Percentiles rank a stretch among this genome's conserved stretches.
These are phyloP conservation scores for Rhamnella rubrinervis DNA, from an alignment of 331 rosid species.

Conservation along the genomic window DNA sequence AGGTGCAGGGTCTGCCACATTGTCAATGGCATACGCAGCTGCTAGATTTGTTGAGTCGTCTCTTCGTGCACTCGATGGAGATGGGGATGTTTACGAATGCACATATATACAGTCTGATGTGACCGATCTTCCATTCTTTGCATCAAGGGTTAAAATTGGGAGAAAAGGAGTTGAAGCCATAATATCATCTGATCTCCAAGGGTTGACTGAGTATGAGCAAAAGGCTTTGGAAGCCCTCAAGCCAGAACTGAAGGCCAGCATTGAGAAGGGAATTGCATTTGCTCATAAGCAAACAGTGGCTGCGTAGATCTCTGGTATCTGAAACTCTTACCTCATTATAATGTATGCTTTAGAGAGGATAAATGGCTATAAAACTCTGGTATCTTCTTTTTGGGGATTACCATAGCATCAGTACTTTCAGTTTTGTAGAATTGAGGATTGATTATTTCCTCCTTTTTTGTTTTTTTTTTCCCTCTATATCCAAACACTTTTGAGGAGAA, in stretches of 20 bases:
- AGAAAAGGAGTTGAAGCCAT: conserved; percentile 83
- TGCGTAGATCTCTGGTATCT: conserved; percentile 35
- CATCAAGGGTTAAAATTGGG: conserved; percentile 90
- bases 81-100: conserved; percentile 90
- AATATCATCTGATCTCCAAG: conserved; percentile 76
- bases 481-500: conserved; percentile 27
- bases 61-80: conserved; percentile 95
- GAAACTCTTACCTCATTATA: conserved; percentile 20
- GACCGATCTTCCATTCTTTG: conserved; percentile 91
- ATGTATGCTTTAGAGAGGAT: conserved; percentile 25
- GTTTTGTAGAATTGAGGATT: conserved; percentile 42
- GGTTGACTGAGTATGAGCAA: conserved; percentile 84
- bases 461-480: conserved; percentile 10
- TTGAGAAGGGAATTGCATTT: conserved; percentile 85
- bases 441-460: conserved; percentile 10
- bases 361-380: conserved; percentile 5
- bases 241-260: conserved; percentile 90
- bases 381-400: conserved; percentile 26
- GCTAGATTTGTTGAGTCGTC: conserved; percentile 96
- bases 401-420: conserved; percentile 36
- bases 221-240: conserved; percentile 92
- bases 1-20: conserved; percentile 93
- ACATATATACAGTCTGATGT: conserved; percentile 72
- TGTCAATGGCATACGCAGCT: conserved; percentile 99
- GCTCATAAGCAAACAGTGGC: conserved; percentile 68